These are phyloP conservation scores for Quercus aquifolioides DNA, from an alignment of 306 rosid genomes.

Conservation along the genomic window DNA sequence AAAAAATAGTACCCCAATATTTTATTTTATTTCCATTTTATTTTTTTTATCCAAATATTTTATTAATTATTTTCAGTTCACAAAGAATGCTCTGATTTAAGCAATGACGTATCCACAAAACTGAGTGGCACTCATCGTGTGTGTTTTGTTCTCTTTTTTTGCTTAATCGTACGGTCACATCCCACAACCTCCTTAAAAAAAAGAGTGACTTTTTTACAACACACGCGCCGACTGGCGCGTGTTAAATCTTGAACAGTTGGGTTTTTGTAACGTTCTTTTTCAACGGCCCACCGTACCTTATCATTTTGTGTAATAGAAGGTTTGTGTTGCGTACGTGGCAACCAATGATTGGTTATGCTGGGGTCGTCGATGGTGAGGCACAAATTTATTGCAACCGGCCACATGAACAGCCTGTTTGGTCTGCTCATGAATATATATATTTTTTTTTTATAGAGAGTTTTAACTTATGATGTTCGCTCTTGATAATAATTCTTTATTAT, in stretches of 20 bases:
- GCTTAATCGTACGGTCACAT: background rate
- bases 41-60: no score
- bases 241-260: background rate
- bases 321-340: background rate
- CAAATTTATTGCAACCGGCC: background rate
- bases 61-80: background rate
- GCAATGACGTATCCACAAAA: slow-evolving; percentile 4
- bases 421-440: no score
- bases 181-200: background rate
- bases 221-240: background rate
- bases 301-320: background rate
- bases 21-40: no score
- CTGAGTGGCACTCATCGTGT: background rate
- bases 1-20: background rate
- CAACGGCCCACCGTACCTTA: slow-evolving; percentile 2
- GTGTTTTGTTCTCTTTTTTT: background rate
- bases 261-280: background rate
- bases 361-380: background rate
- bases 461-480: no score
- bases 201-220: background rate
- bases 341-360: background rate
- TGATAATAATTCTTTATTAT: no score
- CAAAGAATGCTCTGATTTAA: background rate
- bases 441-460: no score
- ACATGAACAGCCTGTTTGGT: background rate